phyloP scores from a whole-genome alignment of 257 asterid genomes.

The Rauvolfia tetraphylla region DNA sequence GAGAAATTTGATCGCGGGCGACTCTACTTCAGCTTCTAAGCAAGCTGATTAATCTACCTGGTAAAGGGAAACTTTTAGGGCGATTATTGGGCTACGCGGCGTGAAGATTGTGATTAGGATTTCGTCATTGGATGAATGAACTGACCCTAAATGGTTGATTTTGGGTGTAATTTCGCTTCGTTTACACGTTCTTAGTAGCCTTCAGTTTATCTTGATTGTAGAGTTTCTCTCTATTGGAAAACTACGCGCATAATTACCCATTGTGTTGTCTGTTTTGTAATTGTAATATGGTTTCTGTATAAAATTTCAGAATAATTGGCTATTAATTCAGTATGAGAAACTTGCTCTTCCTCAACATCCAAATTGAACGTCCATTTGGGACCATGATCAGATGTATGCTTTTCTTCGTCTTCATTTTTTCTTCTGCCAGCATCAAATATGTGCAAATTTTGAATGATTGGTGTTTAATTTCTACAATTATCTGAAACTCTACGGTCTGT shows the following conservation, averaged over 20 bases:
- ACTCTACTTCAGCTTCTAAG: constrained; percentile 32
- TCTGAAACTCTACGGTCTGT: background rate
- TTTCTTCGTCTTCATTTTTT: background rate
- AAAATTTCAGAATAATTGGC: background rate
- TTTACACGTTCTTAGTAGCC: background rate
- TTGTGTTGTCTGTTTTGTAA: constrained; percentile 2
- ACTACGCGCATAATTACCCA: background rate
- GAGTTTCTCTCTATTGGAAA: background rate
- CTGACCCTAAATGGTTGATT: background rate
- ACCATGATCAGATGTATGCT: background rate
- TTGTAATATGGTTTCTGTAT: background rate
- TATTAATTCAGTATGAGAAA: background rate
- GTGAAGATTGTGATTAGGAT: background rate
- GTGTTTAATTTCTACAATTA: background rate
- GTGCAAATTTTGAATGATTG: constrained; percentile 1
- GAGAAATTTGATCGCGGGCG: constrained; percentile 64
- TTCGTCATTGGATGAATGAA: background rate
- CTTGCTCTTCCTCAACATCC: too few relatives aligned
- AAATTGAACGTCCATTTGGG: background rate
- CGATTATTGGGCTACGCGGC: background rate
- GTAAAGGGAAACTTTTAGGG: background rate
- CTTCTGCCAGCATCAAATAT: background rate
- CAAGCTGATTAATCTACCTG: constrained; percentile 44
- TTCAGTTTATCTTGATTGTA: background rate
- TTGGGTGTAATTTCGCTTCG: constrained; percentile 1